These are phyloP conservation scores for Rhizopus stolonifer DNA, from an alignment of 371 early-diverging fungal genomes.

Conservation along the genomic window DNA sequence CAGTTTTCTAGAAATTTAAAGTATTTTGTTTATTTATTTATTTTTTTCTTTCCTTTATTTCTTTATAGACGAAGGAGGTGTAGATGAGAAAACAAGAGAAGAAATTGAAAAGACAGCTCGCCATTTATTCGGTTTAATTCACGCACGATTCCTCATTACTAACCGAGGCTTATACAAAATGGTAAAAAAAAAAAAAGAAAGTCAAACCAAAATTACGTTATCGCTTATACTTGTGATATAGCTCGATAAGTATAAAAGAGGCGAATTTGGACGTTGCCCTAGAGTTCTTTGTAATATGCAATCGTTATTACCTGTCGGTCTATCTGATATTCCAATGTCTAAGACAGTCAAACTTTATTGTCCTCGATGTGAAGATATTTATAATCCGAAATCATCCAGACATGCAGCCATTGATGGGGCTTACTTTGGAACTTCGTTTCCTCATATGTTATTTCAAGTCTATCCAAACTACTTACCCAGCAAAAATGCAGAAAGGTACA, in stretches of 20 bases:
- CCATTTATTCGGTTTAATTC: slow-evolving; percentile 88
- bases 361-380: slow-evolving; percentile 92
- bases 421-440: slow-evolving; percentile 97
- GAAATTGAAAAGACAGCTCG: slow-evolving; percentile 71
- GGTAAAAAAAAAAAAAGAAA: slow-evolving; percentile 41
- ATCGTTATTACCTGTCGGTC: slow-evolving; percentile 87
- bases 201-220: too few relatives aligned
- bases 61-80: slow-evolving; percentile 57
- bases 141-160: slow-evolving; percentile 88
- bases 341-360: slow-evolving; percentile 92
- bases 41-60: too few relatives aligned
- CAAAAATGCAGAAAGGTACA: slow-evolving; percentile 70
- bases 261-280: slow-evolving; percentile 96
- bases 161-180: slow-evolving; percentile 80
- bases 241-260: slow-evolving; percentile 84
- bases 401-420: slow-evolving; percentile 60
- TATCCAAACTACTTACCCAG: slow-evolving; percentile 85
- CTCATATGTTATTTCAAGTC: slow-evolving; percentile 93
- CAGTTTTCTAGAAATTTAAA: too few relatives aligned
- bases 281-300: slow-evolving; percentile 86
- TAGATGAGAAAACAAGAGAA: slow-evolving; percentile 64
- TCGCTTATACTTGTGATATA: slow-evolving; percentile 21
- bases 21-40: too few relatives aligned
- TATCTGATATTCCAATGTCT: slow-evolving; percentile 80
- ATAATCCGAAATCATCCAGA: slow-evolving; percentile 83